These are phyloP conservation scores for Aurantiochytrium sp. DNA, from an alignment of 108 stramenopile species.

Conservation along the genomic window DNA sequence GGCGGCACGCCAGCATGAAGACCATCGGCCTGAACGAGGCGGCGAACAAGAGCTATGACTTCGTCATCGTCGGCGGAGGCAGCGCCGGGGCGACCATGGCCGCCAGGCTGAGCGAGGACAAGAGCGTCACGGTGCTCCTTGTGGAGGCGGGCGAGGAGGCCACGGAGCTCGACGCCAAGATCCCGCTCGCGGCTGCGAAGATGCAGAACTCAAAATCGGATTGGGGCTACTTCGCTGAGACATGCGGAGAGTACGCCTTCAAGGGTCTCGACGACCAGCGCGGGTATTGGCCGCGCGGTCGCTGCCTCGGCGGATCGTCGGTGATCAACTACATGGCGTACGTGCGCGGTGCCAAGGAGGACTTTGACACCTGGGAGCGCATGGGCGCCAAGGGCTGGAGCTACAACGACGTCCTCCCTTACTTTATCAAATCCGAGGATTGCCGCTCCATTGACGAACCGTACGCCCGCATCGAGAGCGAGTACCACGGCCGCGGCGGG, in stretches of 20 bases:
- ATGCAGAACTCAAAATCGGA: neutral
- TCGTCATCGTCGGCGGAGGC: neutral
- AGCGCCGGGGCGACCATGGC: neutral
- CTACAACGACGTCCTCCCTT: slow-evolving; percentile 15
- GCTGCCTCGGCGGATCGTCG: neutral
- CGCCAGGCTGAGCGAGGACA: neutral
- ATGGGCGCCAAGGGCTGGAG: slow-evolving; percentile 8
- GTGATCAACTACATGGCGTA: slow-evolving; percentile 23
- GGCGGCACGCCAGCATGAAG: neutral
- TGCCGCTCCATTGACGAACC: neutral
- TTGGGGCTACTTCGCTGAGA: neutral
- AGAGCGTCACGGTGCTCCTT: neutral
- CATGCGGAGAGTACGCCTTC: slow-evolving; percentile 11
- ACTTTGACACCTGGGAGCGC: slow-evolving; percentile 22
- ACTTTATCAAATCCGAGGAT: neutral
- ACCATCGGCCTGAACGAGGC: neutral
- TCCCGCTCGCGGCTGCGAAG: neutral
- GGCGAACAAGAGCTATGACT: neutral
- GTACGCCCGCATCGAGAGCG: neutral
- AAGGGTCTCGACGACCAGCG: neutral
- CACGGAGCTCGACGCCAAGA: neutral
- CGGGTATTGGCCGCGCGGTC: neutral
- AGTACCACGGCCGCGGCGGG: neutral
- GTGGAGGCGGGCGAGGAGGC: slow-evolving; percentile 4
- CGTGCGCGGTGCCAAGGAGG: neutral